phyloP scores from a whole-genome alignment of 257 asterid genomes.

The Cordia subcordata region DNA sequence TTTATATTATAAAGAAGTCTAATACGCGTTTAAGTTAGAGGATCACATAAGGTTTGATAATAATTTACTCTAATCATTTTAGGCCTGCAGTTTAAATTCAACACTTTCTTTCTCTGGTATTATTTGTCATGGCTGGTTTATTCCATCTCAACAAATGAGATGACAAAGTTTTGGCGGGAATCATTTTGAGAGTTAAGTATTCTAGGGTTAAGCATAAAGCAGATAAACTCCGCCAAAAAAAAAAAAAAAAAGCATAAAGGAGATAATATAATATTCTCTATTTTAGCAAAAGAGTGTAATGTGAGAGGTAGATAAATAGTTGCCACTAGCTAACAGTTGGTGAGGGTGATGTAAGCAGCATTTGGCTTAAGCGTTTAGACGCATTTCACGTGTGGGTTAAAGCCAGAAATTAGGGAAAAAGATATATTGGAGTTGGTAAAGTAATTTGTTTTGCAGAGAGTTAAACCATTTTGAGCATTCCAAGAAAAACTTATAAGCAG shows the following conservation, averaged over 20 bases:
- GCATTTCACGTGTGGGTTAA: neutral
- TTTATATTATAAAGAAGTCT: no score
- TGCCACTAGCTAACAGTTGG: no score
- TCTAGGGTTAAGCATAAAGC: slow-evolving; percentile 17
- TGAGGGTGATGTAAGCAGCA: no score
- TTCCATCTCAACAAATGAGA: slow-evolving; percentile 12
- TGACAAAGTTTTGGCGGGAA: slow-evolving; percentile 24
- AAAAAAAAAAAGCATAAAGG: slow-evolving; percentile 9
- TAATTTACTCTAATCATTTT: no score
- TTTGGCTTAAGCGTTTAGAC: neutral
- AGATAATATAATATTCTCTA: slow-evolving; percentile 16
- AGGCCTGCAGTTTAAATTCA: no score
- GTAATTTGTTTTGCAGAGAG: neutral
- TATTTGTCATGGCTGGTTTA: no score
- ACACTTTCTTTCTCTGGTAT: no score
- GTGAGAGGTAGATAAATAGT: no score
- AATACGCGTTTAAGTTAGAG: no score
- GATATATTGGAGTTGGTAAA: neutral
- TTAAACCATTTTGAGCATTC: slow-evolving; percentile 11
- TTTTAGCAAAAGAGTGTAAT: no score
- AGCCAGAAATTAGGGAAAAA: slow-evolving; percentile 8
- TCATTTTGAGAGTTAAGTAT: slow-evolving; percentile 2
- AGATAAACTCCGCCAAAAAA: slow-evolving; percentile 10
- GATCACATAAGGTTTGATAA: no score
- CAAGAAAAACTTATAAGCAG: slow-evolving; percentile 1